phyloP scores from a whole-genome alignment of 129 eudicot species.

The Gnaphalium uliginosum region DNA sequence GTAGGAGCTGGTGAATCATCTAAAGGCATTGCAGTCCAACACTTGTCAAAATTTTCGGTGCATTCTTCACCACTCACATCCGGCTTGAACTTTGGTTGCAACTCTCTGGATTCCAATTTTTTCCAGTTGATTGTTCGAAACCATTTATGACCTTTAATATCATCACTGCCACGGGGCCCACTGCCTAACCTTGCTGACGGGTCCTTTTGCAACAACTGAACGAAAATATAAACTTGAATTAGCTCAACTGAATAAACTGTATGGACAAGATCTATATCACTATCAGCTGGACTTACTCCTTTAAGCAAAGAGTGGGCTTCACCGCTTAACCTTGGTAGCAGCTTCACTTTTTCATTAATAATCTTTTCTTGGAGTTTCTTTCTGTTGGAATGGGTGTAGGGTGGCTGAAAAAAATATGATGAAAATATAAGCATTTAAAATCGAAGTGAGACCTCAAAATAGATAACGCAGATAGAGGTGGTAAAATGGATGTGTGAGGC shows the following conservation, averaged over 20 bases:
- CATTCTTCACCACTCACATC: conserved; percentile 79
- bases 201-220: conserved; percentile 82
- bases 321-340: conserved; percentile 72
- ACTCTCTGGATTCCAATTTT: conserved; percentile 69
- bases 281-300: conserved; percentile 58
- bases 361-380: conserved; percentile 93
- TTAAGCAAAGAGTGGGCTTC: conserved; percentile 93
- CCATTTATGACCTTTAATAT: conserved; percentile 82
- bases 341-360: conserved; percentile 79
- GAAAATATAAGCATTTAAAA: background rate
- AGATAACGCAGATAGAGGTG: background rate
- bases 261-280: conserved; percentile 4
- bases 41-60: conserved; percentile 84
- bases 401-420: conserved; percentile 61
- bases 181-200: conserved; percentile 80
- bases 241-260: background rate
- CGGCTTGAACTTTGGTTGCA: conserved; percentile 80
- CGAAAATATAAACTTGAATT: background rate
- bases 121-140: conserved; percentile 81
- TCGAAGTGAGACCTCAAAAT: background rate
- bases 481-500: background rate
- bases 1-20: conserved; percentile 95
- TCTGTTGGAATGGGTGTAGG: conserved; percentile 78
- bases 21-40: conserved; percentile 93
- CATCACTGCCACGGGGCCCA: conserved; percentile 78